Conservation (phyloP, 768 basidiomycete genomes). For the Trametes maxima region DNA sequence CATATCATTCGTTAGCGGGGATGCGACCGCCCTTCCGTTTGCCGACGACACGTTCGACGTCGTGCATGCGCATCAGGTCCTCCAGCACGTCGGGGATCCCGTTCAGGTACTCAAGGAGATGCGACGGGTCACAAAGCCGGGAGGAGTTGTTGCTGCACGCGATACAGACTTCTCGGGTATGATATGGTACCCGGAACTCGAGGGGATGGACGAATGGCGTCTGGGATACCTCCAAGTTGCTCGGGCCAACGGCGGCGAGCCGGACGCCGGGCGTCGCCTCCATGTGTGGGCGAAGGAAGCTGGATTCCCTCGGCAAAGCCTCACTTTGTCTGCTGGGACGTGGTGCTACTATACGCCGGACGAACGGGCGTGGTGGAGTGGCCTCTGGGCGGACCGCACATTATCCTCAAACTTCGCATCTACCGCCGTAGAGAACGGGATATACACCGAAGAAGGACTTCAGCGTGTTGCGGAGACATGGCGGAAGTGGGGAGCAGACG, state of each 20-base stretch:
- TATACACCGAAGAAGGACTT: slow-evolving; percentile 17
- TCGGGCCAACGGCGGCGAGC: slow-evolving; percentile 40
- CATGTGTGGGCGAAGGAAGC: slow-evolving; percentile 42
- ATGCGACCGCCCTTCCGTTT: slow-evolving; percentile 40
- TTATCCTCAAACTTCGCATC: slow-evolving; percentile 37
- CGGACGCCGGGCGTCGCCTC: slow-evolving; percentile 42
- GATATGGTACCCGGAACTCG: slow-evolving; percentile 40
- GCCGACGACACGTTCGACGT: slow-evolving; percentile 49
- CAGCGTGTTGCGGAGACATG: slow-evolving; percentile 12
- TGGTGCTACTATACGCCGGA: slow-evolving; percentile 42
- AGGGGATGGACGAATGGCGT: slow-evolving; percentile 35
- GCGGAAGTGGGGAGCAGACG: slow-evolving; percentile 21
- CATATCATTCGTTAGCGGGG: slow-evolving; percentile 43
- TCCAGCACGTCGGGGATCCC: slow-evolving; percentile 49
- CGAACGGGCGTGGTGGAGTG: slow-evolving; percentile 43
- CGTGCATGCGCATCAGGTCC: slow-evolving; percentile 52
- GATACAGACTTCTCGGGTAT: slow-evolving; percentile 43
- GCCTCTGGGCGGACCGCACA: slow-evolving; percentile 42
- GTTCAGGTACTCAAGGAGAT: slow-evolving; percentile 47
- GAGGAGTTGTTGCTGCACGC: slow-evolving; percentile 48
- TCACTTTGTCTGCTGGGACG: slow-evolving; percentile 35
- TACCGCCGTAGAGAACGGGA: slow-evolving; percentile 31
- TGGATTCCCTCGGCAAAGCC: slow-evolving; percentile 34
- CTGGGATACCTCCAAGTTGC: slow-evolving; percentile 37
- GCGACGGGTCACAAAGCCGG: slow-evolving; percentile 47